Evolutionary conservation across 345 rosid species (phyloP), one percentile per base, ranked within the genome.

Genomic region (Crucihimalaya himalaica): DNA sequence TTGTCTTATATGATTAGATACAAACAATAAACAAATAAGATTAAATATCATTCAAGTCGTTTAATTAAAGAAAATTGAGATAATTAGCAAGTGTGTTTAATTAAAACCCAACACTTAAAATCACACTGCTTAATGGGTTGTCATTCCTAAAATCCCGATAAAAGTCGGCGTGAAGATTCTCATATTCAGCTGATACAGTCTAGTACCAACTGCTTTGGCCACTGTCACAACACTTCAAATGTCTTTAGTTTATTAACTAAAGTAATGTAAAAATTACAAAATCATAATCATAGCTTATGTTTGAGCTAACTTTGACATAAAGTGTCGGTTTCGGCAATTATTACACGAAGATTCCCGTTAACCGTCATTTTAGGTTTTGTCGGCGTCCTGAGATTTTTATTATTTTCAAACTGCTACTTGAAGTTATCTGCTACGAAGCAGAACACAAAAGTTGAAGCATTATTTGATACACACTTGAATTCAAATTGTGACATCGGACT

Each of bases 301-400:
- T 72, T 72, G 65, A 66, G 21, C 27, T 66, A 61, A 78, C 81
- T 72, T 78, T 72, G 66, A 73, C 57, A 72, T 60, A 10, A 72
- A 78, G 78, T 72, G 81, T 78, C 78, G 81, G 81, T 78, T 72
- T 77, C 59, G 65, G 7, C 65, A 64, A 71, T 64, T 71, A 77
- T 77, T 77, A 77, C 23, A 77, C 63, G 67, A 71, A 66, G 72
- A 77, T 56, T 71, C 80, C 64, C 68, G 47, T 64, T 71, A 65
- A 77, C 80, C 80, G 80, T 77, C 80, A 70, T 64, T 77, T 77
- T 71, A 72, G 70, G 68, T 77, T 77, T 71, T 71, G 72, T 77
- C 80, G 80, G 76, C 76, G 76, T 50, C 76, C 43, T 46, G 20
- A 63, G 51, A 11, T 43, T 76, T 68, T 53, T 62, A 20, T 60